Evolutionary conservation across 345 rosid genomes (phyloP).

Genomic region (Brassica incana): DNA sequence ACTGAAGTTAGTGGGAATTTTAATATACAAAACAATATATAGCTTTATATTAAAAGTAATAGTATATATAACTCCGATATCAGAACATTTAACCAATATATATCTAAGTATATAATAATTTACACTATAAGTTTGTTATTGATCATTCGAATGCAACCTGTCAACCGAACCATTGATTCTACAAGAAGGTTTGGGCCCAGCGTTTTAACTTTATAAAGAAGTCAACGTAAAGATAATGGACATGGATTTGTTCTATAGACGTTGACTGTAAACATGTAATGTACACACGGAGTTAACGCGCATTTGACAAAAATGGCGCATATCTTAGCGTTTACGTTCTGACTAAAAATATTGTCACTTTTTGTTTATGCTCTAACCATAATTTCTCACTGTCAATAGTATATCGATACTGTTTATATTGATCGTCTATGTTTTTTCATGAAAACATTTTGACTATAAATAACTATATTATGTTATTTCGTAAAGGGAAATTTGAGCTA

Average conservation of each 20-base stretch:
- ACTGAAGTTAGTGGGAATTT: constrained; percentile 12
- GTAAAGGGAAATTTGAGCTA: not conserved
- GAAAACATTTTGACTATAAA: not conserved
- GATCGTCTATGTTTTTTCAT: not conserved
- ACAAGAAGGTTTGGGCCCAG: not conserved
- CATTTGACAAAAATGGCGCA: not conserved
- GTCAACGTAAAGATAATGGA: constrained; percentile 9
- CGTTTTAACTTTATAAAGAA: constrained; percentile 1
- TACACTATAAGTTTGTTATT: not conserved
- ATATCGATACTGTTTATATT: not conserved
- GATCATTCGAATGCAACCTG: constrained; percentile 9
- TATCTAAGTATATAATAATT: not conserved
- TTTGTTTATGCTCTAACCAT: not conserved
- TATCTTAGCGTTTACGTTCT: constrained; percentile 3
- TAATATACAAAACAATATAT: not conserved
- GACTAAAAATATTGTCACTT: not conserved
- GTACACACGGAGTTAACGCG: constrained; percentile 30
- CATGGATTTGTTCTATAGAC: constrained; percentile 9
- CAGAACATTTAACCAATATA: not conserved
- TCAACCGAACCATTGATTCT: not conserved
- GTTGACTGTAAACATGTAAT: constrained; percentile 1
- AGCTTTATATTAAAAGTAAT: not conserved
- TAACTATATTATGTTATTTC: not conserved
- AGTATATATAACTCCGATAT: not conserved
- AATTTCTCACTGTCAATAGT: not conserved